These are phyloP conservation scores for Erodium maritimum DNA, from an alignment of 345 rosid species.

Conservation along the genomic window DNA sequence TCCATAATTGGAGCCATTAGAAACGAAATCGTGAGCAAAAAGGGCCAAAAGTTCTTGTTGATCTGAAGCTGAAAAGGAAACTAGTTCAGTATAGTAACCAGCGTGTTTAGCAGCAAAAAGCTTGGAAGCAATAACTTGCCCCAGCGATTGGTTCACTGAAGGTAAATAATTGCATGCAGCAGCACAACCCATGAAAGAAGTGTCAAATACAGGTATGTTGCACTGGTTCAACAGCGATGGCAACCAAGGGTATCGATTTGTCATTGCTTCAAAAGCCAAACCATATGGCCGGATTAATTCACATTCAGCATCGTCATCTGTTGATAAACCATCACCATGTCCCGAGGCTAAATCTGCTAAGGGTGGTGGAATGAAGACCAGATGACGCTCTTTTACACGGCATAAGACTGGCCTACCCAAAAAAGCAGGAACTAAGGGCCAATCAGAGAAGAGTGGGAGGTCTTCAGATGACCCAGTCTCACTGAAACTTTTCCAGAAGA, in stretches of 20 bases:
- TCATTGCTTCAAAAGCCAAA: conserved; percentile 42
- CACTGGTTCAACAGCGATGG: conserved; percentile 67
- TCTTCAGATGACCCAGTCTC: conserved; percentile 51
- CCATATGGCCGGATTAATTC: conserved; percentile 30
- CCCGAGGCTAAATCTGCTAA: conserved; percentile 22
- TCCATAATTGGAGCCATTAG: conserved; percentile 47
- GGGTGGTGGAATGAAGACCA: conserved; percentile 67
- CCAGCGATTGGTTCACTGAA: conserved; percentile 50
- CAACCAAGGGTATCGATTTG: conserved; percentile 65
- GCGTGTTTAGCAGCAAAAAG: conserved; percentile 66
- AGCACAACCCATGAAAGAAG: conserved; percentile 65
- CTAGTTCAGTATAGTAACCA: conserved; percentile 53
- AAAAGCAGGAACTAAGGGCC: conserved; percentile 95
- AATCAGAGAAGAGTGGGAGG: conserved; percentile 60
- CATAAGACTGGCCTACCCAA: conserved; percentile 82
- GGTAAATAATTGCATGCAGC: conserved; percentile 58
- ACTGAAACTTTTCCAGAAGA: conserved; percentile 72
- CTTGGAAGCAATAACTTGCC: conserved; percentile 76
- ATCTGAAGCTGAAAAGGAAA: conserved; percentile 48
- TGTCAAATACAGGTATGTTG: conserved; percentile 67
- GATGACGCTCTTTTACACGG: conserved; percentile 62
- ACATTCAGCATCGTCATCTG: conserved; percentile 25
- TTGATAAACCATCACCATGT: conserved; percentile 25
- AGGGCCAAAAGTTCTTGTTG: conserved; percentile 61
- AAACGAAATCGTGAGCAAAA: conserved; percentile 63